Evolutionary conservation across 768 basidiomycete genomes (phyloP), one percentile per base, ranked within the genome.

Genomic region (Cyclocybe aegerita): DNA sequence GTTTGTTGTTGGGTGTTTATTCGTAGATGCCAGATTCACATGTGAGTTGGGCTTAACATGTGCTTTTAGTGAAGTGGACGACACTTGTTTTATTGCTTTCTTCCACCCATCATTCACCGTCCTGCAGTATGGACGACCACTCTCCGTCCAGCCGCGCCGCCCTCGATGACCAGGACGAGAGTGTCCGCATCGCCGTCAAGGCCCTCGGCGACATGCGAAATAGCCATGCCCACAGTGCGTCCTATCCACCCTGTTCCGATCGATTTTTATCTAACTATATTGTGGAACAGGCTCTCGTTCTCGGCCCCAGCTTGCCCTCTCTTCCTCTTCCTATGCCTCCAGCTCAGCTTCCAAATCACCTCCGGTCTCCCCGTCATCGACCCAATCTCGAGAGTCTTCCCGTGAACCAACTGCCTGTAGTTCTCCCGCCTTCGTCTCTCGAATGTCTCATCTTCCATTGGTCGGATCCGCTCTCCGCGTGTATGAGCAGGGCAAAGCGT

Each of bases 401-500:
- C 46, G 35, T 11, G 50, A 51, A 9, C 42, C 49, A 14, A 50
- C 46, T 11, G 29, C 64, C 15, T 37, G 61, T 15, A 62, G 58
- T 34, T 66, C 70, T 34, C 60, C 70, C 3, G 62, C 60, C 12
- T 73, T 75, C 33, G 70, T 77, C 43, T 67, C 69, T 32, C 68
- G 90, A 38, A 79, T 92, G 58, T 80, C 88, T 1, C 79, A 75
- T 51, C 52, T 92, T 7, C 91, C 91, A 0, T 73, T 91, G 43
- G 83, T 93, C 7, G 82, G 82, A 56, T 79, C 81, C 15, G 91
- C 89, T 1, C 60, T 93, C 12, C 69, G 83, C 9, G 85, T 79
- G 0, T 93, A 93, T 57, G 90, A 93, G 62, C 83, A 90, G 14
- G 85, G 86, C 39, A 94, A 93, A 67, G 88, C 87, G 6, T 83